Percentiles rank a stretch among this genome's conserved stretches.
These are phyloP conservation scores for Sarocladiaceae sp. DNA, from an alignment of 2,329 filamentous ascomycete species.

Conservation along the genomic window DNA sequence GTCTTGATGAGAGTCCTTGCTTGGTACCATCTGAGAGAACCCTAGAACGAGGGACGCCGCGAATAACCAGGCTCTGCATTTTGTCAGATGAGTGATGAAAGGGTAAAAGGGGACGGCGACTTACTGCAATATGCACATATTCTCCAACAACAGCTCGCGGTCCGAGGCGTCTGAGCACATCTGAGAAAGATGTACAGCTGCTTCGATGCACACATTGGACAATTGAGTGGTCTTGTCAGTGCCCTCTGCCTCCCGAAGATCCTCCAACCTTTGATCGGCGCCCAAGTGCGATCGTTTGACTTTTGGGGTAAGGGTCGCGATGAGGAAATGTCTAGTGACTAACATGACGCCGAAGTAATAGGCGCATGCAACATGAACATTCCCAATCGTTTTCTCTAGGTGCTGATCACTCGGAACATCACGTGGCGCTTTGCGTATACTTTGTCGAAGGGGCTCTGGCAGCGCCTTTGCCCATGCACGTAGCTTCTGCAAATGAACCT, in stretches of 20 bases:
- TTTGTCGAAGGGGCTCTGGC: slow-evolving; percentile 1
- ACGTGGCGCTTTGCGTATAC: slow-evolving; percentile 3
- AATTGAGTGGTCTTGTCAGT: slow-evolving; percentile 1
- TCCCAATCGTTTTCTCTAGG: slow-evolving; percentile 3
- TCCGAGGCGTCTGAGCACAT: slow-evolving; percentile 5
- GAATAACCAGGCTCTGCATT: not conserved
- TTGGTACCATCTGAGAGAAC: slow-evolving; percentile 3
- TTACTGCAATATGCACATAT: slow-evolving; percentile 6
- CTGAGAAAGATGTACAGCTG: slow-evolving; percentile 2
- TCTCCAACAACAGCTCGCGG: slow-evolving; percentile 2
- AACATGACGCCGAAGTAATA: slow-evolving; percentile 6
- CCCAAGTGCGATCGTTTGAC: not conserved
- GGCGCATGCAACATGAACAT: slow-evolving; percentile 4
- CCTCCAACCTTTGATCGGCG: slow-evolving; percentile 1
- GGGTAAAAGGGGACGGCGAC: not conserved
- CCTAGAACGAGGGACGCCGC: slow-evolving; percentile 1
- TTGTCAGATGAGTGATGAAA: not conserved
- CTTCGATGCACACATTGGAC: slow-evolving; percentile 5
- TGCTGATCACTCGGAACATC: slow-evolving; percentile 1
- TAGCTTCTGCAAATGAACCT: slow-evolving; percentile 4
- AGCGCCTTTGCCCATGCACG: slow-evolving; percentile 3
- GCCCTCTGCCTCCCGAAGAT: not conserved
- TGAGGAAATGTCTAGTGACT: slow-evolving; percentile 1
- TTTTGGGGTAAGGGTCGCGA: slow-evolving; percentile 3
- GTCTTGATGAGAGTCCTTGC: not conserved